These are phyloP conservation scores for Penicillium griseofulvum DNA, from an alignment of 2,329 filamentous ascomycete genomes.

Conservation along the genomic window DNA sequence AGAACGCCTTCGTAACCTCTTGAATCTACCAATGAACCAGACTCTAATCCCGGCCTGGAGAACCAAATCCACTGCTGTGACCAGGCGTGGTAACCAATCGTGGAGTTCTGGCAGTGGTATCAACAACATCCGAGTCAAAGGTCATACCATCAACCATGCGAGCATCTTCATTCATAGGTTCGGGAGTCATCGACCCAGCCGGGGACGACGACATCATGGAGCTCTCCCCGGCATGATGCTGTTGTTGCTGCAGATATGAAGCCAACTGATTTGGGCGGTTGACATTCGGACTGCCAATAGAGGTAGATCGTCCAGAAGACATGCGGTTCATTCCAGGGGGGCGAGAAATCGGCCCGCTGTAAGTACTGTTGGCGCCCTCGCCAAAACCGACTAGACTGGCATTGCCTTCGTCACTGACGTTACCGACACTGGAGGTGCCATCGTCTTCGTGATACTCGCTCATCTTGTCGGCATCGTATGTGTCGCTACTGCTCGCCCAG, in stretches of 20 bases:
- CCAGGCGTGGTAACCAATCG: constrained; percentile 45
- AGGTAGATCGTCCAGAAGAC: constrained; percentile 40
- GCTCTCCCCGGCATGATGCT: constrained; percentile 30
- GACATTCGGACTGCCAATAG: constrained; percentile 38
- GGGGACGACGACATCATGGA: constrained; percentile 43
- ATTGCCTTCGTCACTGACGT: constrained; percentile 80
- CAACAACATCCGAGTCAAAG: constrained; percentile 61
- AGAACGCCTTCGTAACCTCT: constrained; percentile 16
- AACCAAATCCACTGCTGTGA: constrained; percentile 13
- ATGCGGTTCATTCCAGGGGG: constrained; percentile 48
- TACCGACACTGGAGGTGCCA: constrained; percentile 64
- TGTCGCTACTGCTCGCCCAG: constrained; percentile 65
- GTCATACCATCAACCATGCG: constrained; percentile 67
- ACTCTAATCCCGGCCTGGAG: constrained; percentile 23
- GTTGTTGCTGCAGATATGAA: constrained; percentile 27
- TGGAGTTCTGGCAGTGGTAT: constrained; percentile 62
- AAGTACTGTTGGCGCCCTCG: constrained; percentile 82
- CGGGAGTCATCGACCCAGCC: constrained; percentile 40
- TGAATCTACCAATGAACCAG: constrained; percentile 3
- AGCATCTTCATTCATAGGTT: constrained; percentile 51
- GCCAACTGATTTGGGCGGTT: constrained; percentile 31
- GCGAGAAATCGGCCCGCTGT: constrained; percentile 72
- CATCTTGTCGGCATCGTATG: constrained; percentile 56
- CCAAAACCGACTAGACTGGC: constrained; percentile 88
- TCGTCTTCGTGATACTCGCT: constrained; percentile 66